A percentile compares a stretch with the other conserved stretches of the same genome.
phyloP scores from a whole-genome alignment of 495 filamentous ascomycete genomes.

The Wilcoxina mikolae region DNA sequence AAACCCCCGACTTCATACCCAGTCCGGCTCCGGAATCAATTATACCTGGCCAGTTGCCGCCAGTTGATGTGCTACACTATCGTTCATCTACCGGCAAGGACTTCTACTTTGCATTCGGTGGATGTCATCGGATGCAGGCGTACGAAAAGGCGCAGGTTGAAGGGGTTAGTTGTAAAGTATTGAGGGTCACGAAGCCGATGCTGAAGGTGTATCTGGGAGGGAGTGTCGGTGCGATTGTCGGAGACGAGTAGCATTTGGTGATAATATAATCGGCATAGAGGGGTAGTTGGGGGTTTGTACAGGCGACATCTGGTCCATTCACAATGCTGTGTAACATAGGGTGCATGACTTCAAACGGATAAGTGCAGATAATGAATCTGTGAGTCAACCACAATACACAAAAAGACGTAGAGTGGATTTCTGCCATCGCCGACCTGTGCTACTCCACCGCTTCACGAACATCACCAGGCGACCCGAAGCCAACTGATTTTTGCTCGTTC shows the following conservation, averaged over 20 bases:
- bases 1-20: conserved; percentile 1
- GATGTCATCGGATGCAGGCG: conserved; percentile 22
- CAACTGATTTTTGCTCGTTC: too few relatives aligned
- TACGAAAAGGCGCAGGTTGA: conserved; percentile 19
- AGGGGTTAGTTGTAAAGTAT: conserved; percentile 19
- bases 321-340: not conserved
- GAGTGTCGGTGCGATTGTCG: conserved; percentile 21
- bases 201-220: conserved; percentile 22
- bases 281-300: not conserved
- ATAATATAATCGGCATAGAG: not conserved
- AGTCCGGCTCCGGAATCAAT: conserved; percentile 4
- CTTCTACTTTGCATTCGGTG: conserved; percentile 25
- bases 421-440: not conserved
- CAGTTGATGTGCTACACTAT: conserved; percentile 24
- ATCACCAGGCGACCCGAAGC: too few relatives aligned
- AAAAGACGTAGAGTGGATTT: not conserved
- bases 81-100: conserved; percentile 12
- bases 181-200: conserved; percentile 24
- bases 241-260: conserved; percentile 2
- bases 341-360: not conserved
- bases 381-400: not conserved
- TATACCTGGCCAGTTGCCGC: conserved; percentile 14
- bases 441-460: too few relatives aligned
- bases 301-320: not conserved
- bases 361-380: not conserved